Conservation (phyloP, 371 early-diverging fungal species). For the Neoconidiobolus thromboides region DNA sequence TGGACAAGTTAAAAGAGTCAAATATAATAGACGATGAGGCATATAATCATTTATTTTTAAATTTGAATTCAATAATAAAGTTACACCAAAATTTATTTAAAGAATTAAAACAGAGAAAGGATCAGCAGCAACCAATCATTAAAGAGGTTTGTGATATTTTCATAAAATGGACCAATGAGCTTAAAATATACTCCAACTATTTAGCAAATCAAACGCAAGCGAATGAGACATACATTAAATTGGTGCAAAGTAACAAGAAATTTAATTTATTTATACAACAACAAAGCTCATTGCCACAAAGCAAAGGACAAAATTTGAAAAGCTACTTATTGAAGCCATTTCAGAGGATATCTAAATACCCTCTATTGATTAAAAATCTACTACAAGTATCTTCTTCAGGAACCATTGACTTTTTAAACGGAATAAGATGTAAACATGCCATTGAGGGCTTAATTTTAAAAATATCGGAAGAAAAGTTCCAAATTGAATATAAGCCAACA, state of each 20-base stretch:
- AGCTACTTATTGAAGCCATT: conserved; percentile 1
- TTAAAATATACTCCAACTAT: conserved; percentile 1
- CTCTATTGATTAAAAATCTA: not conserved
- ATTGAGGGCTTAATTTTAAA: not conserved
- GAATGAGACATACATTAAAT: not conserved
- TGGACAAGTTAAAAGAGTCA: conserved; percentile 2
- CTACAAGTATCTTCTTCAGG: not conserved
- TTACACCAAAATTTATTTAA: not conserved
- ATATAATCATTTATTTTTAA: not conserved
- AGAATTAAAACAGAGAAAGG: not conserved
- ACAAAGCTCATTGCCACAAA: not conserved
- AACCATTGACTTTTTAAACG: not conserved
- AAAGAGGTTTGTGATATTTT: not conserved
- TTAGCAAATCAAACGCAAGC: not conserved
- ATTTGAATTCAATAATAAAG: not conserved
- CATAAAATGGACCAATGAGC: not conserved
- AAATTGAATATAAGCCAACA: not conserved
- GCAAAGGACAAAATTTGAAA: not conserved
- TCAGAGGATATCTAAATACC: not conserved
- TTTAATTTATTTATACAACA: not conserved
- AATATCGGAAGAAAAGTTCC: not conserved
- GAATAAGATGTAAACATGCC: not conserved
- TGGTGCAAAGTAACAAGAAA: not conserved
- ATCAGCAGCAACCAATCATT: conserved; percentile 2
- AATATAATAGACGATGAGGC: not conserved